Evolutionary conservation across 306 rosid species (phyloP).

Genomic region (Begonia loranthoides): DNA sequence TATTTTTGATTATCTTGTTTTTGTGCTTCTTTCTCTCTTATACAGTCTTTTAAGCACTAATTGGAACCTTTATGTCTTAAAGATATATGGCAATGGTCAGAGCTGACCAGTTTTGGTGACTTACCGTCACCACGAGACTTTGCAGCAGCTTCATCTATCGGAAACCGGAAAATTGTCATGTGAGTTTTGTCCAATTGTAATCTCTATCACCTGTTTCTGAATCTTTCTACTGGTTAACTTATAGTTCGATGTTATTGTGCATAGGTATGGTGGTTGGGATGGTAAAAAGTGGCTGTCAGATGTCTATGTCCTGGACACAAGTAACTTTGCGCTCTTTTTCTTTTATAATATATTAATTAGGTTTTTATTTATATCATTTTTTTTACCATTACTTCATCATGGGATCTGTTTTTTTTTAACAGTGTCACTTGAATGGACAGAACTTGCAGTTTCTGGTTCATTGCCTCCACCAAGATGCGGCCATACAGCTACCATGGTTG

Average conservation of each 20-base stretch:
- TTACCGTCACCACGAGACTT: conserved; percentile 89
- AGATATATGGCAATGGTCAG: conserved; percentile 99
- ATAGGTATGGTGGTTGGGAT: conserved; percentile 99
- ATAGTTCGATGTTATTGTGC: conserved; percentile 14
- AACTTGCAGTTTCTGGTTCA: conserved; percentile 65
- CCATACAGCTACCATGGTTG: conserved; percentile 84
- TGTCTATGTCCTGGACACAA: conserved; percentile 87
- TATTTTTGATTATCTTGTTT: not conserved
- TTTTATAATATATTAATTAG: not conserved
- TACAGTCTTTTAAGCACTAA: not conserved
- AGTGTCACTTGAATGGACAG: conserved; percentile 95
- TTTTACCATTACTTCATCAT: not conserved
- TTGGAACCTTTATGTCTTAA: conserved; percentile 17
- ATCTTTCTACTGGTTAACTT: conserved; percentile 9
- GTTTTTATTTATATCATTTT: not conserved
- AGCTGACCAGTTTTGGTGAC: conserved; percentile 87
- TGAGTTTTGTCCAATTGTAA: conserved; percentile 22
- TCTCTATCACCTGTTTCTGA: not conserved
- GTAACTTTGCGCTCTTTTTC: conserved; percentile 26
- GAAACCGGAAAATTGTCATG: conserved; percentile 83
- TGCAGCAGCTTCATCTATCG: conserved; percentile 87
- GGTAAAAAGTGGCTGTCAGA: conserved; percentile 96
- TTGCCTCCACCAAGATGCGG: conserved; percentile 95
- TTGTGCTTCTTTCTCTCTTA: not conserved
- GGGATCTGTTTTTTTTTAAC: conserved; percentile 12